These are phyloP conservation scores for Zymoseptoria pseudotritici DNA, from an alignment of 2,329 filamentous ascomycete species.

Conservation along the genomic window DNA sequence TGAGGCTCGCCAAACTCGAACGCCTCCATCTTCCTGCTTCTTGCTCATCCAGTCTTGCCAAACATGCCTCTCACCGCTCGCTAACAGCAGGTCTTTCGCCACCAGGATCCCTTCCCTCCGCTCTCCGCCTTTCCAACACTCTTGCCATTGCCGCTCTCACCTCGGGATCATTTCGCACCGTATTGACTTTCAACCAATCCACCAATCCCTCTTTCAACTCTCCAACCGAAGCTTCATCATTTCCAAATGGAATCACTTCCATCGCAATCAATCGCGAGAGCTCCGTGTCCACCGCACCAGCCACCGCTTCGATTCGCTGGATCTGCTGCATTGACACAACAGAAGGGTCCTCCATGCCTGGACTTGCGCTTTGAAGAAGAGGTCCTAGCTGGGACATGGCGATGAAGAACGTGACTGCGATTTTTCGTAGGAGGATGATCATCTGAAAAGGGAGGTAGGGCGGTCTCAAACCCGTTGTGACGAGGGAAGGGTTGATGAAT, in stretches of 20 bases:
- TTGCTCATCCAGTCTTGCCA: not conserved
- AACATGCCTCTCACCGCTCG: not conserved
- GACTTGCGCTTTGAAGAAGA: conserved; percentile 42
- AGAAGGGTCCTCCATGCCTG: conserved; percentile 12
- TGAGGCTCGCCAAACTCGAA: too few species aligned
- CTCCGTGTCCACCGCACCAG: conserved; percentile 59
- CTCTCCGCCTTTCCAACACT: conserved; percentile 47
- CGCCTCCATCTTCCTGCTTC: not conserved
- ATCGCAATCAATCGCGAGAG: conserved; percentile 62
- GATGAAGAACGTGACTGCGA: conserved; percentile 72
- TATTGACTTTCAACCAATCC: not conserved
- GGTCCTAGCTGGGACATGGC: conserved; percentile 76
- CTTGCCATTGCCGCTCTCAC: conserved; percentile 71
- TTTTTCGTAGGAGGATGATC: conserved; percentile 65
- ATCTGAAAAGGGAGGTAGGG: conserved; percentile 81
- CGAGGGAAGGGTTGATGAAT: conserved; percentile 43
- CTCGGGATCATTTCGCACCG: conserved; percentile 56
- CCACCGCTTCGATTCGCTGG: conserved; percentile 56
- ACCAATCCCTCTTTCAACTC: conserved; percentile 78
- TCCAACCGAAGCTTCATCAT: conserved; percentile 57
- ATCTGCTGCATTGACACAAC: conserved; percentile 54
- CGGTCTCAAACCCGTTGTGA: conserved; percentile 39
- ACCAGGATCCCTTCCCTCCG: conserved; percentile 1
- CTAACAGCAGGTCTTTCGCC: not conserved
- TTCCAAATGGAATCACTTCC: conserved; percentile 72